Evolutionary conservation across 305 asterid species (phyloP), one percentile per base, ranked within the genome.

Genomic region (Stenogyne calaminthoides): DNA sequence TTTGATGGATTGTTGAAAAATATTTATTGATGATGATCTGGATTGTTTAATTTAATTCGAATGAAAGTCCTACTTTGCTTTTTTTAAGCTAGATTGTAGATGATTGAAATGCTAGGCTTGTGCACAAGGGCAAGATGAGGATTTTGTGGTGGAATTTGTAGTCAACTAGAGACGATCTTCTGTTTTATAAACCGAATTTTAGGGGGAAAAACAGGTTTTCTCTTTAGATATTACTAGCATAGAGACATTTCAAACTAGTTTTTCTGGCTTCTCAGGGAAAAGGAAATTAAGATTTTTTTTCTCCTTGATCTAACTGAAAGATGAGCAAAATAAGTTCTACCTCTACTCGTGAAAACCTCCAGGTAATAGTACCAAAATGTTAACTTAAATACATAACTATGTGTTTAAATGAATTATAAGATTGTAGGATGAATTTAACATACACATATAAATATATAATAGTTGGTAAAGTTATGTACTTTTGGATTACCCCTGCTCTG

Each of bases 1-100:
- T 46, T 52, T 72, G n/a, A 37, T 51, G 22, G n/a, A 47, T 29
- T 16, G 57, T 20, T 66, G 22, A 71, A 32, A 32, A 4, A n/a
- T 29, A 29, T 18, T 25, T 34, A 61, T 75, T 65, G 22, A 36
- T 22, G 49, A 8, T 67, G 56, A 71, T 75, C 69, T 52, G 52
- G 46, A 51, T 64, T 55, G 20, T n/a, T 54, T 55, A 46, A 37
- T 66, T 71, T 19, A 71, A 58, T 58, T 60, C 61, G 27, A 46
- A 63, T 57, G 14, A 7, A 56, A 16, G 19, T 25, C 6, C 56
- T 22, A 39, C 6, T 16, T 20, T 49, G 25, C 10, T 37, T 67
- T n/a, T n/a, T 27, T 27, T 27, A 9, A 12, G 70, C 60, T 71
- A 73, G 58, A 69, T 15, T 58, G 54, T 18, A 47, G 65, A 19